Conservation (phyloP, 805 yeast genomes). For the Spathaspora sp. region DNA sequence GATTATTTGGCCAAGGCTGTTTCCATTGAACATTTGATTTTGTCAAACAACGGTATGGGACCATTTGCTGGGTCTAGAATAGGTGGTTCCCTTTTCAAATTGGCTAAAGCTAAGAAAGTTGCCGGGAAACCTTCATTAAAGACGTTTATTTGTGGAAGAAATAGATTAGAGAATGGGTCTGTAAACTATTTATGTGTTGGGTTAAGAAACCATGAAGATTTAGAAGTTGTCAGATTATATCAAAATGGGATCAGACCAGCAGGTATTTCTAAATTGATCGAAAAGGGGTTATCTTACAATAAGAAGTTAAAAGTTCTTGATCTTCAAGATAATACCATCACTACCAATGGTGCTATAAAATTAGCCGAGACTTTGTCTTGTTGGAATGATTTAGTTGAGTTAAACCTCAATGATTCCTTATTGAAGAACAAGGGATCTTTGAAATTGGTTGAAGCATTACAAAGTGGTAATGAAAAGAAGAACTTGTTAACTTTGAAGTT, state of each 20-base stretch:
- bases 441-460: constrained; percentile 47
- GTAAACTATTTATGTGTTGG: constrained; percentile 81
- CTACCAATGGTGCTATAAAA: constrained; percentile 61
- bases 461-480: constrained; percentile 26
- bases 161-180: constrained; percentile 94
- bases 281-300: constrained; percentile 66
- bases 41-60: constrained; percentile 97
- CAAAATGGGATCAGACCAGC: constrained; percentile 97
- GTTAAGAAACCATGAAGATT: constrained; percentile 70
- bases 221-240: constrained; percentile 74
- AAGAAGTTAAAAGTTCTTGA: constrained; percentile 65
- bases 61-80: constrained; percentile 96
- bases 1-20: constrained; percentile 69
- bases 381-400: constrained; percentile 71
- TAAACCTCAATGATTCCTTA: constrained; percentile 86
- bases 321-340: constrained; percentile 93
- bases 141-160: constrained; percentile 94
- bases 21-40: constrained; percentile 77
- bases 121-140: constrained; percentile 53
- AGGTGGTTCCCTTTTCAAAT: constrained; percentile 76
- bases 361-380: constrained; percentile 40
- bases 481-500: constrained; percentile 60
- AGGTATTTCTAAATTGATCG: constrained; percentile 75
- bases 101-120: constrained; percentile 59
- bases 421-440: constrained; percentile 76